phyloP scores from a whole-genome alignment of 257 asterid genomes.

The Solanum okadae region DNA sequence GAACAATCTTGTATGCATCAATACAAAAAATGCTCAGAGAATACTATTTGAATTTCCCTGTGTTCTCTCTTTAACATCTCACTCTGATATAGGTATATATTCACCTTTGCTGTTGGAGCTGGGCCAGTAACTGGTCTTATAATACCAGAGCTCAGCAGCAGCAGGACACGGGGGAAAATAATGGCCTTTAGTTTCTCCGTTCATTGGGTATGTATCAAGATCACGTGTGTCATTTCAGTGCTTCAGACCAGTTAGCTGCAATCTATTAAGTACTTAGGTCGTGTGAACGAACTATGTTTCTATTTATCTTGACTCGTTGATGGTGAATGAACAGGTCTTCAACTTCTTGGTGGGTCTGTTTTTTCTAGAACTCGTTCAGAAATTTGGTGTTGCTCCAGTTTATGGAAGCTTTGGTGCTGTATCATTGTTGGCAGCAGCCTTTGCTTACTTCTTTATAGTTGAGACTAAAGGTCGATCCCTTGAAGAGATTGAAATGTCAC shows the following conservation, averaged over 20 bases:
- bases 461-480: slow-evolving; percentile 83
- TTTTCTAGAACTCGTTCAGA: slow-evolving; percentile 63
- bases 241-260: not conserved
- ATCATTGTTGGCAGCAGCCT: slow-evolving; percentile 65
- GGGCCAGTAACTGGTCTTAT: slow-evolving; percentile 84
- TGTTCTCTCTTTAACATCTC: not conserved
- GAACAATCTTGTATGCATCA: slow-evolving; percentile 51
- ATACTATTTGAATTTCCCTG: not conserved
- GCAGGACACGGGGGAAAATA: slow-evolving; percentile 73
- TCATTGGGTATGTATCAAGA: slow-evolving; percentile 65
- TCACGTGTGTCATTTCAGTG: not conserved
- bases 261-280: not conserved
- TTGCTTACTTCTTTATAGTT: slow-evolving; percentile 44
- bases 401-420: slow-evolving; percentile 54
- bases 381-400: slow-evolving; percentile 58
- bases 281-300: not conserved
- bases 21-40: not conserved
- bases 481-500: slow-evolving; percentile 78
- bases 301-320: not conserved
- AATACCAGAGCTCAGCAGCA: slow-evolving; percentile 95
- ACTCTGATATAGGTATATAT: slow-evolving; percentile 45
- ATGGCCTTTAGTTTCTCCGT: slow-evolving; percentile 76
- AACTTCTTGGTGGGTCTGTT: slow-evolving; percentile 78
- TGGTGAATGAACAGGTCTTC: slow-evolving; percentile 46
- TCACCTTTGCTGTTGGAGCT: slow-evolving; percentile 63